Percentiles rank a stretch among this genome's conserved stretches.
Evolutionary conservation across 2,329 filamentous ascomycete species (phyloP).

Genomic region (Stemphylium beticola): DNA sequence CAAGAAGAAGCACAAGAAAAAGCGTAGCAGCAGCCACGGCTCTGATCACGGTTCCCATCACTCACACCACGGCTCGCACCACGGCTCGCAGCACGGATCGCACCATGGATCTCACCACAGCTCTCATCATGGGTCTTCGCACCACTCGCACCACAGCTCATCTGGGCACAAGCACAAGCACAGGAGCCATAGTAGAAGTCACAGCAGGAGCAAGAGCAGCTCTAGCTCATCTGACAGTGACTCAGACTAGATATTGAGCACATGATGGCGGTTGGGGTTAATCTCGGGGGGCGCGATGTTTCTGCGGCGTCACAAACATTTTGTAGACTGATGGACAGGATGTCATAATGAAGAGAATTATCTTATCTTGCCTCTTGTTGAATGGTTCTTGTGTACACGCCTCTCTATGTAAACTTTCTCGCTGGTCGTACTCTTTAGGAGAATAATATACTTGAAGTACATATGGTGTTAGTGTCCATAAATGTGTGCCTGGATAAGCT

Average conservation of each 20-base stretch:
- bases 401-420: no score
- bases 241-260: constrained; percentile 37
- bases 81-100: constrained; percentile 23
- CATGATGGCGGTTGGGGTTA: background rate
- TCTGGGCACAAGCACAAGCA: constrained; percentile 21
- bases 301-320: background rate
- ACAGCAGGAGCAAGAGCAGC: constrained; percentile 40
- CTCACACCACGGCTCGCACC: constrained; percentile 37
- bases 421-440: no score
- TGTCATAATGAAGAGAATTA: no score
- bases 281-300: background rate
- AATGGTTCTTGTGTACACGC: no score
- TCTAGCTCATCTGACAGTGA: constrained; percentile 43
- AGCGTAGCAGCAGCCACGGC: constrained; percentile 46
- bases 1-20: constrained; percentile 44
- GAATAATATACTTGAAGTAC: no score
- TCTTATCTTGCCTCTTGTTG: no score
- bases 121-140: constrained; percentile 26
- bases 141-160: constrained; percentile 10
- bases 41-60: no score
- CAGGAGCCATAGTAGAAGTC: constrained; percentile 42
- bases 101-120: constrained; percentile 39
- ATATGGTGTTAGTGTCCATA: no score
- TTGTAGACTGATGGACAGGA: no score
- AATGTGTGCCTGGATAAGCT: no score